A percentile compares a stretch with the other conserved stretches of the same genome.
These are phyloP conservation scores for Silene uniflora DNA, from an alignment of 148 eudicot genomes.

Conservation along the genomic window DNA sequence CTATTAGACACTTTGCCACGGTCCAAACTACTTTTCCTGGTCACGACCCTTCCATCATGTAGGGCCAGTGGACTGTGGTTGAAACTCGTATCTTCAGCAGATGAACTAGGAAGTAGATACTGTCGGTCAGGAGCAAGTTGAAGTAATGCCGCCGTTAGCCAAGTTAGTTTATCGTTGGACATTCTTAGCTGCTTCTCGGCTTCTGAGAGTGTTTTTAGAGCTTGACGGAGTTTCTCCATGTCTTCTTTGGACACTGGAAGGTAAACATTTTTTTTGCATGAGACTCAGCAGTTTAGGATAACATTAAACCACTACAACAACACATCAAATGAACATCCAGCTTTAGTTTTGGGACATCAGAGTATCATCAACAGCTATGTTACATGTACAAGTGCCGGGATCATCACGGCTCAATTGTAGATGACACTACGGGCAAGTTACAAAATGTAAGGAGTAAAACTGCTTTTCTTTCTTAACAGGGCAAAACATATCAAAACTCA, in stretches of 20 bases:
- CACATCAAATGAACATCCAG: too few relatives aligned
- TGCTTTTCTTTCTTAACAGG: background rate
- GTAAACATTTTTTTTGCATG: background rate
- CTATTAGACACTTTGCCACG: slow-evolving; percentile 33
- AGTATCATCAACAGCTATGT: too few relatives aligned
- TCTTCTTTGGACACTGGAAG: slow-evolving; percentile 76
- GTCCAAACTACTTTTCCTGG: slow-evolving; percentile 43
- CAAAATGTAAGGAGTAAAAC: background rate
- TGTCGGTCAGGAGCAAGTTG: slow-evolving; percentile 96
- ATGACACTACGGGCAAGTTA: background rate
- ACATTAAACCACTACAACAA: background rate
- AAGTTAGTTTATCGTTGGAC: slow-evolving; percentile 80
- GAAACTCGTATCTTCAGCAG: slow-evolving; percentile 58
- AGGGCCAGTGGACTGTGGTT: slow-evolving; percentile 47
- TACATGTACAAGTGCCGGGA: too few relatives aligned
- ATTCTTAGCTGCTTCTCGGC: slow-evolving; percentile 90
- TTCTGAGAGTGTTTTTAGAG: slow-evolving; percentile 83
- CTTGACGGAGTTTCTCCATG: slow-evolving; percentile 91
- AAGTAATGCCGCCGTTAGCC: slow-evolving; percentile 90
- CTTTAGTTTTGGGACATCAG: too few relatives aligned
- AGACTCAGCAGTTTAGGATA: background rate
- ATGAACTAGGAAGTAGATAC: slow-evolving; percentile 65
- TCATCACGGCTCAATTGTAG: background rate
- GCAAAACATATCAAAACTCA: slow-evolving; percentile 35
- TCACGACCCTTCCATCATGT: slow-evolving; percentile 39